Conservation (phyloP, 306 rosid species). For the Cucurbita moschata region DNA sequence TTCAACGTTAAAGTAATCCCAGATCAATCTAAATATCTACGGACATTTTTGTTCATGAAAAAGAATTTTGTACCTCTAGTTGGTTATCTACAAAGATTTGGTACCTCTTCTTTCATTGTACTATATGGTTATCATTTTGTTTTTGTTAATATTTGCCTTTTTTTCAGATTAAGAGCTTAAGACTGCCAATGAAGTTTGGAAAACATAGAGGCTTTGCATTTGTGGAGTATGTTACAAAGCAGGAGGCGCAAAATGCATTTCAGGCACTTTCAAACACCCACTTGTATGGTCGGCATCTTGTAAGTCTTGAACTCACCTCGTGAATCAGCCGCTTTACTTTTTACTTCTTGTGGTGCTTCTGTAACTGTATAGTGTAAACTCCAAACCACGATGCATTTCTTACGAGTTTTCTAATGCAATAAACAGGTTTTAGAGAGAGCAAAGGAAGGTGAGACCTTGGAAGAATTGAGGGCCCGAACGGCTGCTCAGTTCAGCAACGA, state of each 20-base stretch:
- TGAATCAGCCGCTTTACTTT: not conserved
- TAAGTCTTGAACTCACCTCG: conserved; percentile 20
- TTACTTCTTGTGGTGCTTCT: not conserved
- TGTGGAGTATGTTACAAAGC: conserved; percentile 83
- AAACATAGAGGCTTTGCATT: conserved; percentile 89
- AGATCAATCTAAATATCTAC: not conserved
- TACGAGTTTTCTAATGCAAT: not conserved
- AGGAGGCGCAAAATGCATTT: conserved; percentile 67
- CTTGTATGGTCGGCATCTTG: conserved; percentile 80
- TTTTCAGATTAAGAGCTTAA: conserved; percentile 62
- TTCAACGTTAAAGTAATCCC: not conserved
- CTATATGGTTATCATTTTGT: not conserved
- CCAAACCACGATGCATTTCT: not conserved
- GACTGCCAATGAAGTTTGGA: conserved; percentile 76
- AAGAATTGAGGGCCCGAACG: conserved; percentile 57
- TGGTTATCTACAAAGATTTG: not conserved
- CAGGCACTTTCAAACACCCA: conserved; percentile 72
- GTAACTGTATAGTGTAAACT: not conserved
- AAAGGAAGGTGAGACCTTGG: conserved; percentile 81
- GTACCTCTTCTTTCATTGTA: not conserved
- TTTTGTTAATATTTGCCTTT: not conserved
- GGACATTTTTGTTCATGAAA: not conserved
- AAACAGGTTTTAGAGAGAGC: conserved; percentile 80
- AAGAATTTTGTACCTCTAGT: not conserved
- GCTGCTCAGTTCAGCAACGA: conserved; percentile 54